Evolutionary conservation across 805 yeast genomes (phyloP).

Genomic region (Ogataea philodendri): DNA sequence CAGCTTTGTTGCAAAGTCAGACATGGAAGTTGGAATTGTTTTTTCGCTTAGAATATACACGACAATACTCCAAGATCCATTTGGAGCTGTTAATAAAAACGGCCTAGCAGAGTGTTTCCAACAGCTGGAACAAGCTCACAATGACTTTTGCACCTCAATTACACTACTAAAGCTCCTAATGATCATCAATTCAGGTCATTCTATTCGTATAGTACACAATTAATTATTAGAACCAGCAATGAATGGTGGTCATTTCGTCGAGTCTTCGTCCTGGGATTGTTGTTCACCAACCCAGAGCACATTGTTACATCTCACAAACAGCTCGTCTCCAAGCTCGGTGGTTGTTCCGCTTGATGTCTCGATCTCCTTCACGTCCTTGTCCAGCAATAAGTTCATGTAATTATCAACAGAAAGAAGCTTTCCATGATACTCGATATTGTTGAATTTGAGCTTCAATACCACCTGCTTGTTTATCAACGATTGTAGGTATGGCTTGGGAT

Average conservation of each 20-base stretch:
- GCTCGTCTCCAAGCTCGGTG: constrained; percentile 43
- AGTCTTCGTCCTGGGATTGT: constrained; percentile 32
- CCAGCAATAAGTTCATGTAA: constrained; percentile 85
- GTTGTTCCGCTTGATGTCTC: constrained; percentile 40
- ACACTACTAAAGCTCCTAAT: too few species aligned
- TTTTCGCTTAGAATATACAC: constrained; percentile 5
- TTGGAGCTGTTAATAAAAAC: too few species aligned
- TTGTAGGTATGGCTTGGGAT: constrained; percentile 88
- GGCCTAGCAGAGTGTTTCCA: too few species aligned
- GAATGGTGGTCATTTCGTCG: constrained; percentile 2
- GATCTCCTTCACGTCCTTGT: constrained; percentile 47
- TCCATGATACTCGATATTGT: constrained; percentile 84
- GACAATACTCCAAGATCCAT: too few species aligned
- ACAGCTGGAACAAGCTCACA: too few species aligned
- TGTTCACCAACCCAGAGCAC: constrained; percentile 70
- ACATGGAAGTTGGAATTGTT: constrained; percentile 14
- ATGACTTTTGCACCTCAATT: too few species aligned
- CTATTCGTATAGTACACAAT: constrained; percentile 3
- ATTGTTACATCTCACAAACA: constrained; percentile 87
- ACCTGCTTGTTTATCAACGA: constrained; percentile 71
- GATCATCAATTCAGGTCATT: too few species aligned
- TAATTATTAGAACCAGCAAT: constrained; percentile 4
- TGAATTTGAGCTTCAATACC: constrained; percentile 84
- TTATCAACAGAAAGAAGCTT: constrained; percentile 76
- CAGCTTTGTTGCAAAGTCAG: constrained; percentile 20